Evolutionary conservation across 2,329 filamentous ascomycete species (phyloP).

Genomic region (Arthroderma uncinatum): DNA sequence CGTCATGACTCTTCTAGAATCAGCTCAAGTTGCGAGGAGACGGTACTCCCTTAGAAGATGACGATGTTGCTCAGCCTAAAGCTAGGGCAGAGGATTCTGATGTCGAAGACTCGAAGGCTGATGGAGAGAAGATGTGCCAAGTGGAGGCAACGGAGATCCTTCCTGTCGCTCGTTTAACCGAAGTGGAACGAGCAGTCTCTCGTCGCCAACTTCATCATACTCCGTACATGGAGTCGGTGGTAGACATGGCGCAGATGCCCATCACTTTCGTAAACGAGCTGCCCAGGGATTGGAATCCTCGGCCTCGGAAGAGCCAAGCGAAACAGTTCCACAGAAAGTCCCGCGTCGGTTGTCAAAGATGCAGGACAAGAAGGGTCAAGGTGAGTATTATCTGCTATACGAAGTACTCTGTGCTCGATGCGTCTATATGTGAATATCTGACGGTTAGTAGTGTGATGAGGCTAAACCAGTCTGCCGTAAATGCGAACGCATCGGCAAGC

Average conservation of each 20-base stretch:
- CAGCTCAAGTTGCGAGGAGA: neutral
- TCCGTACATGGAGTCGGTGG: neutral
- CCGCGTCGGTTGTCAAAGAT: neutral
- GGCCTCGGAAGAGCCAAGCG: neutral
- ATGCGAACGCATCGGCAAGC: neutral
- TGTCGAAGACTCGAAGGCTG: too few relatives aligned
- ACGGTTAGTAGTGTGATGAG: constrained; percentile 2
- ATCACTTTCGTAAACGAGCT: neutral
- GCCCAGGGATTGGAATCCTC: neutral
- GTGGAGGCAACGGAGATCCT: too few relatives aligned
- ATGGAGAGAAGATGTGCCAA: too few relatives aligned
- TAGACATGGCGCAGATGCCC: neutral
- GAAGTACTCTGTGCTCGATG: too few relatives aligned
- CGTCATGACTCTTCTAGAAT: neutral
- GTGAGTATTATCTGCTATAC: neutral
- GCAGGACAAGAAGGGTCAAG: constrained; percentile 4
- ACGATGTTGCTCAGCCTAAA: neutral
- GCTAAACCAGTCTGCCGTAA: neutral
- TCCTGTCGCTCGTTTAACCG: neutral
- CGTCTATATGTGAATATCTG: too few relatives aligned
- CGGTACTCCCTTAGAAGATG: neutral
- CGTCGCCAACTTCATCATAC: neutral
- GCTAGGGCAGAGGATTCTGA: too few relatives aligned
- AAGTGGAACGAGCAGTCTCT: neutral
- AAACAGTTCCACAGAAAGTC: constrained; percentile 6